These are phyloP conservation scores for Spirogloea muscicola DNA, from an alignment of 139 green algal species.

Conservation along the genomic window DNA sequence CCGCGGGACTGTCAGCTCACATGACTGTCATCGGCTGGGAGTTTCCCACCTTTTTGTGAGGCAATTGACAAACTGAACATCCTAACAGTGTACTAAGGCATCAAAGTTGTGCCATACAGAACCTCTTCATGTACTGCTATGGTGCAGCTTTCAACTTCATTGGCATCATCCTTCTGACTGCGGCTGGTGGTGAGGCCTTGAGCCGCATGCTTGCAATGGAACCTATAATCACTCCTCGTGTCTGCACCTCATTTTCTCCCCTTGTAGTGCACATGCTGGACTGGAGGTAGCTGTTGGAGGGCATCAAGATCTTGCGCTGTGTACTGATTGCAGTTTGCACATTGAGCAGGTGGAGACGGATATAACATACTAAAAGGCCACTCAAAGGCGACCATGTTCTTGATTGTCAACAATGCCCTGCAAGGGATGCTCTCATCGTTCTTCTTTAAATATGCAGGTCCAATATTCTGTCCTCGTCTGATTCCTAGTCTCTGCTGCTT, in stretches of 20 bases:
- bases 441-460: slow-evolving; percentile 91
- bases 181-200: too few species aligned
- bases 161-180: too few species aligned
- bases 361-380: slow-evolving; percentile 64
- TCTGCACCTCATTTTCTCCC: too few species aligned
- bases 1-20: too few species aligned
- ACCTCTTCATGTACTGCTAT: slow-evolving; percentile 98
- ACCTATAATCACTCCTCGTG: too few species aligned
- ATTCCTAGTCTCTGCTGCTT: too few species aligned
- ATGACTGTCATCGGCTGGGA: too few species aligned
- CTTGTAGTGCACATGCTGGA: neutral
- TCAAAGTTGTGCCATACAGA: slow-evolving; percentile 70
- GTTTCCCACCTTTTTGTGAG: too few species aligned
- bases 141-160: slow-evolving; percentile 79
- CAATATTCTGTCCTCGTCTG: too few species aligned
- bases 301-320: neutral
- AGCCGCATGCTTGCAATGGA: too few species aligned
- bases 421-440: slow-evolving; percentile 87
- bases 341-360: slow-evolving; percentile 5
- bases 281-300: neutral
- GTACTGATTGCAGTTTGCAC: neutral
- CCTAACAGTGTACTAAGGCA: too few species aligned
- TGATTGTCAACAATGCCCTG: slow-evolving; percentile 91
- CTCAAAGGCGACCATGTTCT: slow-evolving; percentile 61
- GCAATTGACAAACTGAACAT: too few species aligned